A percentile compares a stretch with the other conserved stretches of the same genome.
These are phyloP conservation scores for Jatropha curcas DNA, from an alignment of 345 rosid species.

Conservation along the genomic window DNA sequence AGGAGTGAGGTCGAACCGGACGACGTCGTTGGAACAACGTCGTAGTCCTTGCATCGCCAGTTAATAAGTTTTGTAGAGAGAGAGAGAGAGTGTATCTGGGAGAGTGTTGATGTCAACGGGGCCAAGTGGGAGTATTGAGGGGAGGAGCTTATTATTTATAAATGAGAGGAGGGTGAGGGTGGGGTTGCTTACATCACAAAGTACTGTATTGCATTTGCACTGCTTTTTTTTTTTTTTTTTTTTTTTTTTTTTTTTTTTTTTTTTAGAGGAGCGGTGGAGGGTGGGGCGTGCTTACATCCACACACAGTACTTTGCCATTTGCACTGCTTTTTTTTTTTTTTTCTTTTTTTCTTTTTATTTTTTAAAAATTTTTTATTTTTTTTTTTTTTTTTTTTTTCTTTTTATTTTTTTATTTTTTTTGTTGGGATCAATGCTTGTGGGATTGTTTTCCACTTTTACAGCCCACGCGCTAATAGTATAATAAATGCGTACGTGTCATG, in stretches of 20 bases:
- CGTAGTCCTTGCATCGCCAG: conserved; percentile 72
- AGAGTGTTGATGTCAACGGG: conserved; percentile 34
- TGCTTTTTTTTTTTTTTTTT: too few species aligned
- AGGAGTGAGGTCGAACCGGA: conserved; percentile 49
- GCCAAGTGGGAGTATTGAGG: conserved; percentile 23
- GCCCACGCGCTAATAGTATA: conserved; percentile 13
- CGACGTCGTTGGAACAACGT: conserved; percentile 47
- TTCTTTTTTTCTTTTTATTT: background rate
- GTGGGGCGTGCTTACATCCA: conserved; percentile 70
- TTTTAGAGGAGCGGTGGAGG: conserved; percentile 16
- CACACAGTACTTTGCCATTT: conserved; percentile 35
- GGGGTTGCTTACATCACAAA: conserved; percentile 70
- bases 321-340: too few species aligned
- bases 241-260: background rate
- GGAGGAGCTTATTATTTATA: conserved; percentile 36
- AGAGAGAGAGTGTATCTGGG: conserved; percentile 14
- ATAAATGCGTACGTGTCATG: too few species aligned
- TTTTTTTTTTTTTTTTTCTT: background rate
- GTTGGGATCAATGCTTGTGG: conserved; percentile 17
- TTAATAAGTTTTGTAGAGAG: background rate
- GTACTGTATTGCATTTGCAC: conserved; percentile 22
- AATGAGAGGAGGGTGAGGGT: conserved; percentile 21
- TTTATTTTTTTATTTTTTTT: background rate
- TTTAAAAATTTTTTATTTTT: too few species aligned
- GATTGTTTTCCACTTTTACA: background rate